Percentiles rank a stretch among this genome's conserved stretches.
Conservation (phyloP, 164 flowering plant genomes). For the Chloranthus sessilifolius region DNA sequence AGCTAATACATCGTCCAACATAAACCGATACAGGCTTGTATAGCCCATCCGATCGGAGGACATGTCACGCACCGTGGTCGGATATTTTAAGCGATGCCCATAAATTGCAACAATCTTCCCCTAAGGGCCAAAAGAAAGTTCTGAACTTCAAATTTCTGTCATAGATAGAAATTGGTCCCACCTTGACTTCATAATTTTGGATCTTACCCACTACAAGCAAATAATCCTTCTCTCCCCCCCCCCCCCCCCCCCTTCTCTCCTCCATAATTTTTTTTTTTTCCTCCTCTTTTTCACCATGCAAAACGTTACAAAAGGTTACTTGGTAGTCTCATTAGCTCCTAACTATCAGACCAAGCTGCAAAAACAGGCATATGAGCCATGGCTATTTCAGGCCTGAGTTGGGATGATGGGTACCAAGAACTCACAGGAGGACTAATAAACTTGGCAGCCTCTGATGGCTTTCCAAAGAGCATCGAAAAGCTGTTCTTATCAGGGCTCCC, state of each 20-base stretch:
- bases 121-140: conserved; percentile 19
- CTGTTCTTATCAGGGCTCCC: conserved; percentile 58
- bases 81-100: too few relatives aligned
- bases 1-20: too few relatives aligned
- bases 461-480: conserved; percentile 28
- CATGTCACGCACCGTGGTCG: too few relatives aligned
- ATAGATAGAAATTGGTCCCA: conserved; percentile 21
- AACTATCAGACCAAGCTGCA: conserved; percentile 76
- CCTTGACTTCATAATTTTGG: conserved; percentile 12
- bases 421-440: conserved; percentile 20
- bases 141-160: conserved; percentile 20
- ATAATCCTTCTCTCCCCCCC: not conserved
- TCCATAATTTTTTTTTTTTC: conserved; percentile 2
- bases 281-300: conserved; percentile 24
- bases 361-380: conserved; percentile 70
- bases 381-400: conserved; percentile 40
- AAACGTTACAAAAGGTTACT: conserved; percentile 12
- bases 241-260: not conserved
- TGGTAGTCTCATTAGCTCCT: not conserved
- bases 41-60: too few relatives aligned
- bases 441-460: conserved; percentile 31
- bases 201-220: conserved; percentile 2
- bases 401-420: conserved; percentile 55
- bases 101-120: conserved; percentile 22
- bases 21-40: too few relatives aligned